phyloP scores from a whole-genome alignment of 208 protist genomes.

The Acanthamoeba castellanii region DNA sequence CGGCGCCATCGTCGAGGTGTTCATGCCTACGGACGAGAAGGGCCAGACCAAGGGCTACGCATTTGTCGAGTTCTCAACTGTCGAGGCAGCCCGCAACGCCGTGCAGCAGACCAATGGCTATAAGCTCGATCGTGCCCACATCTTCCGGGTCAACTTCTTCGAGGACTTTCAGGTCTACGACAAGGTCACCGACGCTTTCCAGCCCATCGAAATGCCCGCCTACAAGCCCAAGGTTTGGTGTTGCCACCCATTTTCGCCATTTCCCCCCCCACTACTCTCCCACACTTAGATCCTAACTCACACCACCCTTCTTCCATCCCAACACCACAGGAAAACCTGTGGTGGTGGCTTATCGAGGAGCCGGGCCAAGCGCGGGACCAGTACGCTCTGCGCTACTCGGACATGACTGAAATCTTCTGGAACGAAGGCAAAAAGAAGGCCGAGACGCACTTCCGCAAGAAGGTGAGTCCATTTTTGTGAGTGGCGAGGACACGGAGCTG shows the following conservation, averaged over 20 bases:
- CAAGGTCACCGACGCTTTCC: constrained; percentile 53
- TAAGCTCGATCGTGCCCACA: constrained; percentile 50
- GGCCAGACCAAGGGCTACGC: constrained; percentile 68
- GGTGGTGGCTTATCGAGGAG: constrained; percentile 65
- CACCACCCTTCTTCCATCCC: not conserved
- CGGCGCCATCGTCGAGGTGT: constrained; percentile 38
- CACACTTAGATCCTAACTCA: not conserved
- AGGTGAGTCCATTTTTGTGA: not conserved
- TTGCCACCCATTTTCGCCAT: too few relatives aligned
- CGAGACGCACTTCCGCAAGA: constrained; percentile 44
- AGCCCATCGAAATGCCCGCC: constrained; percentile 46
- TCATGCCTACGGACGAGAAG: constrained; percentile 45
- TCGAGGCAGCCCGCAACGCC: constrained; percentile 9
- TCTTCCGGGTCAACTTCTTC: constrained; percentile 64
- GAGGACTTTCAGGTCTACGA: constrained; percentile 58
- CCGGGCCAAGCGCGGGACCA: constrained; percentile 27
- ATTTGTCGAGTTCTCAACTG: constrained; percentile 39
- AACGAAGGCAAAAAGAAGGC: constrained; percentile 43
- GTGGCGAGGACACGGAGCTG: too few relatives aligned
- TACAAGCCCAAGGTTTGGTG: constrained; percentile 52
- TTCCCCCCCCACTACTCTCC: not conserved
- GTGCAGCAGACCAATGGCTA: constrained; percentile 51
- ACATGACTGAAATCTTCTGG: constrained; percentile 64
- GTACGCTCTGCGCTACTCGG: constrained; percentile 44
- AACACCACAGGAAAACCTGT: constrained; percentile 12